A percentile compares a stretch with the other conserved stretches of the same genome.
These are phyloP conservation scores for Lachancea quebecensis DNA, from an alignment of 805 yeast species.

Conservation along the genomic window DNA sequence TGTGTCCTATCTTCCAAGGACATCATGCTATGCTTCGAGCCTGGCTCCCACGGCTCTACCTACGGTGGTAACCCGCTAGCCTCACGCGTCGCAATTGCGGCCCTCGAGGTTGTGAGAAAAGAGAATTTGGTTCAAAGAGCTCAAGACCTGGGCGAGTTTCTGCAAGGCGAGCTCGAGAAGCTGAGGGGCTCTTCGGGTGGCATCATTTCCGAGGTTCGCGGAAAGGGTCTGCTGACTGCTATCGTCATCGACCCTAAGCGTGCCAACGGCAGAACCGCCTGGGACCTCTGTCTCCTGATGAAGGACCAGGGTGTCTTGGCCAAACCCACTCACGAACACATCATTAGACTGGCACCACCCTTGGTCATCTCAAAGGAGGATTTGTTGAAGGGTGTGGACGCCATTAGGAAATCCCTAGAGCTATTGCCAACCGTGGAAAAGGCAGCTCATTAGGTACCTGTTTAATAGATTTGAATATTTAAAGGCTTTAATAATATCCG, in stretches of 20 bases:
- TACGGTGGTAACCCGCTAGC: constrained; percentile 97
- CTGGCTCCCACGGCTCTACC: constrained; percentile 97
- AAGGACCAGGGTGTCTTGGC: constrained; percentile 85
- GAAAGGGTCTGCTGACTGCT: constrained; percentile 82
- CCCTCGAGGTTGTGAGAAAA: constrained; percentile 81
- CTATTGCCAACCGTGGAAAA: constrained; percentile 7
- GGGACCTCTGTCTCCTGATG: constrained; percentile 92
- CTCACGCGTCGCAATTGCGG: constrained; percentile 88
- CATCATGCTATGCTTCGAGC: constrained; percentile 81
- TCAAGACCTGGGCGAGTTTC: constrained; percentile 56
- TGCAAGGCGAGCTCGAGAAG: constrained; percentile 51
- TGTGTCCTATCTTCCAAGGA: constrained; percentile 87
- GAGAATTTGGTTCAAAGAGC: constrained; percentile 83
- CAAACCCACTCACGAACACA: constrained; percentile 93
- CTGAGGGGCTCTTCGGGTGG: constrained; percentile 48
- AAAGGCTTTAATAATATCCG: no score
- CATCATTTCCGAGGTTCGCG: constrained; percentile 60
- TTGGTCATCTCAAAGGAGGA: constrained; percentile 86
- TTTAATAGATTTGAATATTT: no score
- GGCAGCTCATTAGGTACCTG: background rate
- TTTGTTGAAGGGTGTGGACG: constrained; percentile 68
- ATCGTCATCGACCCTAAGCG: constrained; percentile 81
- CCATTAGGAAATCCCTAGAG: constrained; percentile 55
- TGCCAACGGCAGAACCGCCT: constrained; percentile 85
- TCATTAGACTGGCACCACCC: constrained; percentile 95